Base-by-base conservation (phyloP, 345 rosid genomes). In the Citrus inodora region DNA sequence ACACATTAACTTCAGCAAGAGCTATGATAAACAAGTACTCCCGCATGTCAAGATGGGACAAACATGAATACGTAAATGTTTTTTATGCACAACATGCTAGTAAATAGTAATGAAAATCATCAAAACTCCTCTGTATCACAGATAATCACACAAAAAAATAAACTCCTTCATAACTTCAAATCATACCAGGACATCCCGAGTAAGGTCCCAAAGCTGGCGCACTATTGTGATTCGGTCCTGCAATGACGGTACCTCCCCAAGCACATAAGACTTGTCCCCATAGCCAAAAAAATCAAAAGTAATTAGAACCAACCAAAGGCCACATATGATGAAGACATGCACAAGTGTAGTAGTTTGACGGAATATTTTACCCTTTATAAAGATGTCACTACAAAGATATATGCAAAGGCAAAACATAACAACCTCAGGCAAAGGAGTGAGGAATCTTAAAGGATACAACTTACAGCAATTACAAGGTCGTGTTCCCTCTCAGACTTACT, bases 131-230 rank as follows among this genome's bases (percentile, higher is more conserved):
- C 28, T 40, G 6, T 30, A 11, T 35, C 63, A 68, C 32, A 25
- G 5, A 53, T 14, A 74, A 19, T n/a, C 25, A 61, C 24, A 14
- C 60, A 71, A 16, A 63, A 9, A 9, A 24, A 38, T 46, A 77
- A 75, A 71, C 11, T 25, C 21, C 69, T n/a, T 30, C 35, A 63
- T 46, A 82, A 30, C 22, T 48, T 25, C 74, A 80, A 76, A 40
- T 3, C 77, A 63, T 92, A 96, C 98, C 93, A 96, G 85, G 83
- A 96, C 88, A 92, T 94, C 99, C 70, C 70, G 74, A 30, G 99
- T 96, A 79, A 94, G 98, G 85, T 90, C 91, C 99, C 99, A 96
- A 81, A 96, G 98, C 81, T 94, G 99, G 82, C 97, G 97, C 65
- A 92, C 97, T 40, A 85, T 85, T 2, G 98, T 86, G 80, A 90